Evolutionary conservation across 1,284 basidiomycete species (phyloP).

Genomic region (Cutaneotrichosporon cutaneum): DNA sequence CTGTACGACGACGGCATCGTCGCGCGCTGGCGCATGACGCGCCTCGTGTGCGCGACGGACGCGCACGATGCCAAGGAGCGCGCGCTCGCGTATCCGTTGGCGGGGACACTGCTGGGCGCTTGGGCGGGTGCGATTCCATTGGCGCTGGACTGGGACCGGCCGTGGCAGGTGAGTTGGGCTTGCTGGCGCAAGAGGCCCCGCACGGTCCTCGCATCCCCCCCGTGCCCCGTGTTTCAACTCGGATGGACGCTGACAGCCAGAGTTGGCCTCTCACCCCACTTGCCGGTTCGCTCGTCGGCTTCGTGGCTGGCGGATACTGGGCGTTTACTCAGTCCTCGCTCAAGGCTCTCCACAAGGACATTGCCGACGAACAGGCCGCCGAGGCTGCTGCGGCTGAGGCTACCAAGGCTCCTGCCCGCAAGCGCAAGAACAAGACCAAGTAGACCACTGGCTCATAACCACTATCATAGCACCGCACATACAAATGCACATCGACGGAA

Average conservation of each 20-base stretch:
- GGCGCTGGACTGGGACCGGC: conserved; percentile 90
- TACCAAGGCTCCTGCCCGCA: conserved; percentile 5
- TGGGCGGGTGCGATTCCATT: conserved; percentile 80
- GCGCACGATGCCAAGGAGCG: conserved; percentile 67
- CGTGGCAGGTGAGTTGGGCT: conserved; percentile 84
- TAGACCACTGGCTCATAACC: background rate
- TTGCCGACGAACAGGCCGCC: conserved; percentile 18
- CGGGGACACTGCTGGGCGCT: conserved; percentile 69
- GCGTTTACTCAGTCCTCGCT: conserved; percentile 60
- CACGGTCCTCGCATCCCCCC: background rate
- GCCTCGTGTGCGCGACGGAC: conserved; percentile 75
- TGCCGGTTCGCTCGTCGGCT: conserved; percentile 65
- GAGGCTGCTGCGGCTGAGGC: conserved; percentile 12
- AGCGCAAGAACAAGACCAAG: conserved; percentile 22
- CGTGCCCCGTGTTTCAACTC: background rate
- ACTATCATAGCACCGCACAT: background rate
- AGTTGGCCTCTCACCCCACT: conserved; percentile 75
- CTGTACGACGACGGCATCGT: conserved; percentile 41
- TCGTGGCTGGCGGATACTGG: conserved; percentile 62
- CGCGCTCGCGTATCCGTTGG: conserved; percentile 71
- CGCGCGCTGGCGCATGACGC: conserved; percentile 60
- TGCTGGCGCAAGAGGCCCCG: too few species aligned
- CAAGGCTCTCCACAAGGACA: conserved; percentile 38
- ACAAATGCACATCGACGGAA: conserved; percentile 11
- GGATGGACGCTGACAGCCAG: conserved; percentile 47